Evolutionary conservation across 768 basidiomycete genomes (phyloP).

Genomic region (Hericium alpestre): DNA sequence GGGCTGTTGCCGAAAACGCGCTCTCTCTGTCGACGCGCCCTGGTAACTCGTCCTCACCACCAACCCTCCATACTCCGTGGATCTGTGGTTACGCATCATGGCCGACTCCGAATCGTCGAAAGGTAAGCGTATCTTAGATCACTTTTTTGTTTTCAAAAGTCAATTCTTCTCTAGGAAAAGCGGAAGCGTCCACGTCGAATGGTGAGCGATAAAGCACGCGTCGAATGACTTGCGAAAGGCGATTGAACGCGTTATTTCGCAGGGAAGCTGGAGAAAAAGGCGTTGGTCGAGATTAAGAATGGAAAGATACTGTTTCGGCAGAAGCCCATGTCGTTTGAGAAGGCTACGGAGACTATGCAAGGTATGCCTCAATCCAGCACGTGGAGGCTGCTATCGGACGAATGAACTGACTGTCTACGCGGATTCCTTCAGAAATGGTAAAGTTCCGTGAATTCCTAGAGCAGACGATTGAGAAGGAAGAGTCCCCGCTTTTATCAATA

Average conservation of each 20-base stretch:
- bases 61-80: neutral
- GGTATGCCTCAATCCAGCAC: conserved; percentile 31
- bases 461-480: conserved; percentile 34
- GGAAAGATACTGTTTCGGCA: conserved; percentile 71
- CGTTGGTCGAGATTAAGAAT: conserved; percentile 59
- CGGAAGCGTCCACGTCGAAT: neutral
- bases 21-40: neutral
- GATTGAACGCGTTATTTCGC: conserved; percentile 10
- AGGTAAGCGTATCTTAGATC: neutral
- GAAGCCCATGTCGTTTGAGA: conserved; percentile 64
- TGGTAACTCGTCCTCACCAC: neutral
- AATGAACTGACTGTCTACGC: too few species aligned
- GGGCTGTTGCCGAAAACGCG: conserved; percentile 7
- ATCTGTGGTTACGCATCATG: neutral
- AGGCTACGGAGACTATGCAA: conserved; percentile 73
- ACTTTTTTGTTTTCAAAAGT: too few species aligned
- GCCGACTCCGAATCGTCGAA: neutral
- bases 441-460: conserved; percentile 67
- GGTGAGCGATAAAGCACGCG: conserved; percentile 3
- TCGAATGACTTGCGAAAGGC: neutral
- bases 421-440: conserved; percentile 47
- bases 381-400: too few species aligned
- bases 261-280: conserved; percentile 30
- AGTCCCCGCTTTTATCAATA: conserved; percentile 42
- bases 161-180: neutral